Percentiles rank a stretch among this genome's conserved stretches.
These are phyloP conservation scores for Antrodiella citrinella DNA, from an alignment of 768 basidiomycete genomes.

Conservation along the genomic window DNA sequence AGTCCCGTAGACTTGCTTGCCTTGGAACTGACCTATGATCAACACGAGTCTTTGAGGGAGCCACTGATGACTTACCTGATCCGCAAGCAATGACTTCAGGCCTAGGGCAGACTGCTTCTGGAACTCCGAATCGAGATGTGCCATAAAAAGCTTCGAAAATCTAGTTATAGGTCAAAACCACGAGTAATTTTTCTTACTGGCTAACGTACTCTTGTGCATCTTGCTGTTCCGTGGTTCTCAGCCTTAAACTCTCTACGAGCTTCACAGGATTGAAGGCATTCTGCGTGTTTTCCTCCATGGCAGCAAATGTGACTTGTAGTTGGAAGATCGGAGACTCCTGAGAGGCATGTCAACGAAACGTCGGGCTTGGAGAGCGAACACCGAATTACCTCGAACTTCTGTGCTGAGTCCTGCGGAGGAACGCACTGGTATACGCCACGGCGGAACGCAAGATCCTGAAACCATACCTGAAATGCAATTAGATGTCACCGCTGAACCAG, in stretches of 20 bases:
- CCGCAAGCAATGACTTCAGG: conserved; percentile 60
- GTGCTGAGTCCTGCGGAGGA: conserved; percentile 41
- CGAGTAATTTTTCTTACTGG: not conserved
- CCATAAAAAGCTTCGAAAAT: conserved; percentile 93
- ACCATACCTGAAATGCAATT: conserved; percentile 99
- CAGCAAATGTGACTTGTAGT: conserved; percentile 76
- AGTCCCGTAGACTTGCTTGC: conserved; percentile 74
- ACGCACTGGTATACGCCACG: conserved; percentile 75
- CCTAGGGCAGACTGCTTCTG: conserved; percentile 62
- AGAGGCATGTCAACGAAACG: not conserved
- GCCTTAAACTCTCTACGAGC: conserved; percentile 76
- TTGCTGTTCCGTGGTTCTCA: conserved; percentile 84
- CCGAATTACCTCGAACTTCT: conserved; percentile 30
- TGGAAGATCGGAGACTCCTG: conserved; percentile 77
- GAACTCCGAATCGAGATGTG: conserved; percentile 81
- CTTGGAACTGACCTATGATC: conserved; percentile 62
- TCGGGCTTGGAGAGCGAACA: not conserved
- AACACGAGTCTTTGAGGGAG: not conserved
- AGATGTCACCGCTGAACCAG: too few species aligned
- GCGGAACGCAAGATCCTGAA: conserved; percentile 75
- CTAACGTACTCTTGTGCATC: conserved; percentile 86
- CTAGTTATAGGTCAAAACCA: conserved; percentile 29
- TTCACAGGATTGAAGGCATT: conserved; percentile 76
- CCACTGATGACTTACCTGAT: conserved; percentile 45
- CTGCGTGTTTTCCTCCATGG: conserved; percentile 66